Percentiles rank a stretch among this genome's conserved stretches.
Conservation (phyloP, 2,329 filamentous ascomycete species). For the Pezicula carpinea region DNA sequence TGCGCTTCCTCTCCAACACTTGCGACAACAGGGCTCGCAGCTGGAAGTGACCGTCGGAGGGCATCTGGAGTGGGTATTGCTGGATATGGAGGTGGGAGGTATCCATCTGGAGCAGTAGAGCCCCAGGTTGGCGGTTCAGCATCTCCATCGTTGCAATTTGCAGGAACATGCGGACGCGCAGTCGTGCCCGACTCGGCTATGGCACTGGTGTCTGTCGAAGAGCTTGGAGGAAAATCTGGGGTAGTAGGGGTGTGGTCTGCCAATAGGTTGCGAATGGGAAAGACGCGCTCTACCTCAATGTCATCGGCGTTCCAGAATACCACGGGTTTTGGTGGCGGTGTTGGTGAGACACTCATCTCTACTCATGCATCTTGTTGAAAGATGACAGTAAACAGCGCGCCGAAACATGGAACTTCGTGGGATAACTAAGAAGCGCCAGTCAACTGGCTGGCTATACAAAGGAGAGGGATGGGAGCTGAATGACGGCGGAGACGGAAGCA, state of each 20-base stretch:
- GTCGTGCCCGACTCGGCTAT: background rate
- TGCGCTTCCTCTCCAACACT: background rate
- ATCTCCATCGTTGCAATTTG: background rate
- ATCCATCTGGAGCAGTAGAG: background rate
- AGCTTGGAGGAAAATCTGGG: background rate
- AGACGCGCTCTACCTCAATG: slow-evolving; percentile 17
- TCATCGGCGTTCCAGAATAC: slow-evolving; percentile 13
- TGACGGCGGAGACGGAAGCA: too few relatives aligned
- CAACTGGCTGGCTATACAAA: too few relatives aligned
- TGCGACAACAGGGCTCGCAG: background rate
- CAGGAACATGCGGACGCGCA: background rate
- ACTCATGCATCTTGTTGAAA: too few relatives aligned
- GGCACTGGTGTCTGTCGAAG: background rate
- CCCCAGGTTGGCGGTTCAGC: background rate
- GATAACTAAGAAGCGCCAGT: too few relatives aligned
- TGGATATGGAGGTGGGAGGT: slow-evolving; percentile 13
- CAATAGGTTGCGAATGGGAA: slow-evolving; percentile 21
- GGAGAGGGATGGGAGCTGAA: too few relatives aligned
- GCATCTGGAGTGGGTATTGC: slow-evolving; percentile 9
- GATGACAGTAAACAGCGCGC: too few relatives aligned
- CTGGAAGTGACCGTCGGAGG: slow-evolving; percentile 10
- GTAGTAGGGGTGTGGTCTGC: background rate
- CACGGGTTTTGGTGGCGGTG: slow-evolving; percentile 9
- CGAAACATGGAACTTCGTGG: too few relatives aligned
- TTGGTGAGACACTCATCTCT: slow-evolving; percentile 5